These are phyloP conservation scores for Melaleuca alternifolia DNA, from an alignment of 345 rosid species.

Conservation along the genomic window DNA sequence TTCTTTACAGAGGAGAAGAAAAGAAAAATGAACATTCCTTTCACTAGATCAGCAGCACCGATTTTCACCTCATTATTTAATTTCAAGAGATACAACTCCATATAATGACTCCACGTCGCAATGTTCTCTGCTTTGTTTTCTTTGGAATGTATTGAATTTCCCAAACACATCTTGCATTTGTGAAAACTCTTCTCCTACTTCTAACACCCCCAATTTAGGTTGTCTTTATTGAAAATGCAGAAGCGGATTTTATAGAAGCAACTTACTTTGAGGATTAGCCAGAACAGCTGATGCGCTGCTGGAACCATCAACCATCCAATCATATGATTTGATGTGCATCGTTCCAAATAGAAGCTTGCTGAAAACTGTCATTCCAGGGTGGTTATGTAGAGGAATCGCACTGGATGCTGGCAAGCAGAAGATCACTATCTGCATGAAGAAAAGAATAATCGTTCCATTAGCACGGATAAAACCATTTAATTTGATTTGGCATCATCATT, in stretches of 20 bases:
- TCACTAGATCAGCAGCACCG: background rate
- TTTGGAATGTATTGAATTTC: background rate
- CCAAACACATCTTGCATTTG: background rate
- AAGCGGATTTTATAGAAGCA: background rate
- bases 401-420: constrained; percentile 88
- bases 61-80: background rate
- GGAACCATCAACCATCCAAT: constrained; percentile 61
- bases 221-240: background rate
- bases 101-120: background rate
- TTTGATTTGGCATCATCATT: background rate
- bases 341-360: constrained; percentile 89
- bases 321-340: constrained; percentile 93
- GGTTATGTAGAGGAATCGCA: constrained; percentile 91
- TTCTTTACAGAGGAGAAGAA: background rate
- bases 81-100: background rate
- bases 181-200: background rate
- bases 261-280: constrained; percentile 21
- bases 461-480: background rate
- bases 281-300: constrained; percentile 4
- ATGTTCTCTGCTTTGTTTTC: background rate
- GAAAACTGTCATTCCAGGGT: constrained; percentile 96
- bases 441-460: background rate
- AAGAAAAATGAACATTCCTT: background rate
- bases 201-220: background rate
- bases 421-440: constrained; percentile 61